A percentile compares a stretch with the other conserved stretches of the same genome.
phyloP scores from a whole-genome alignment of 805 yeast genomes.

The Peterozyma toletana region DNA sequence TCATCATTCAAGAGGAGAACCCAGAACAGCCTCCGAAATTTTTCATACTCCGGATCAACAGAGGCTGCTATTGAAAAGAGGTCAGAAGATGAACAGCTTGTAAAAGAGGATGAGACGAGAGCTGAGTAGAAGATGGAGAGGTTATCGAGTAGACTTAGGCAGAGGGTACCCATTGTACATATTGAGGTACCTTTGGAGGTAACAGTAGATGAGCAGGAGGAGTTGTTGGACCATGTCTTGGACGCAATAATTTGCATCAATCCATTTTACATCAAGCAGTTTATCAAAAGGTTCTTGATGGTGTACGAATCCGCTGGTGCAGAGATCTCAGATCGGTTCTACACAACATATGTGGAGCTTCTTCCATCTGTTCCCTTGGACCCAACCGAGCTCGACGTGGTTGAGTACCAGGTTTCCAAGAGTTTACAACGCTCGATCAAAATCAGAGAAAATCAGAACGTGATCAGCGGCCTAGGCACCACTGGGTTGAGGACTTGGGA shows the following conservation, averaged over 20 bases:
- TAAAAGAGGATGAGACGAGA: too few relatives aligned
- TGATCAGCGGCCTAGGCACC: constrained; percentile 70
- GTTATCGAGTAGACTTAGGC: constrained; percentile 17
- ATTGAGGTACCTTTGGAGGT: constrained; percentile 7
- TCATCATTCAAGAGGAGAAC: too few relatives aligned
- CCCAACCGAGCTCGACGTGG: constrained; percentile 30
- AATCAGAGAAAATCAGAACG: constrained; percentile 53
- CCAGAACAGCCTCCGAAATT: too few relatives aligned
- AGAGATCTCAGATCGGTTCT: constrained; percentile 32
- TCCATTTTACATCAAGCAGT: constrained; percentile 41
- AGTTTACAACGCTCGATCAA: constrained; percentile 12
- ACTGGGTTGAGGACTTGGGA: constrained; percentile 95
- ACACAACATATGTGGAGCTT: constrained; percentile 30
- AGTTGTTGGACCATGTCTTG: constrained; percentile 14
- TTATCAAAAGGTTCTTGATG: constrained; percentile 35
- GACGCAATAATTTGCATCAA: constrained; percentile 26
- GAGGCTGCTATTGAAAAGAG: too few relatives aligned
- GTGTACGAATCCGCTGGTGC: constrained; percentile 20
- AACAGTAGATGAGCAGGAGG: constrained; percentile 14
- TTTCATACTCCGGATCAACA: too few relatives aligned
- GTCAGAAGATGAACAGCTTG: too few relatives aligned
- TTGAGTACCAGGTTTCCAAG: constrained; percentile 25
- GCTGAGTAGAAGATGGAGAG: constrained; percentile 11
- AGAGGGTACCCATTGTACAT: constrained; percentile 19
- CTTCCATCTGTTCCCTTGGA: constrained; percentile 23